Conservation (phyloP, 2,329 filamentous ascomycete species). For the Diplodia intermedia region DNA sequence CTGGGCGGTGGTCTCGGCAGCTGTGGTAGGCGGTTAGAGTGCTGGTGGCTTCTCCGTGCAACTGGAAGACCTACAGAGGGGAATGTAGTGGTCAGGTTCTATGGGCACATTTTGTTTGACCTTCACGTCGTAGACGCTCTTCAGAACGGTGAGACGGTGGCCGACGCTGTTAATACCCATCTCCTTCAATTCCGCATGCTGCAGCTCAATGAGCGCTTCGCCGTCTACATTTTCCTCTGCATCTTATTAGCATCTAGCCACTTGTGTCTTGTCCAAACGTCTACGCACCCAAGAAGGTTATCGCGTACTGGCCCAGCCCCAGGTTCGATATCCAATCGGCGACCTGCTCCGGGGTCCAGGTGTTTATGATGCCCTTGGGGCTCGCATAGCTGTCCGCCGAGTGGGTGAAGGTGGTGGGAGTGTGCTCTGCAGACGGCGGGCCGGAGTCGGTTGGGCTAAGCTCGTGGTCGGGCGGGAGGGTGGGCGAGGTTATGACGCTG, state of each 20-base stretch:
- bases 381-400: conserved; percentile 69
- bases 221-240: conserved; percentile 93
- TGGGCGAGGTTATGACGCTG: conserved; percentile 72
- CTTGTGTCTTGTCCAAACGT: background rate
- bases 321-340: conserved; percentile 85
- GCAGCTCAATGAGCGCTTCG: conserved; percentile 85
- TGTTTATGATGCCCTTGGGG: conserved; percentile 76
- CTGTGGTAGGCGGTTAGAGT: conserved; percentile 54
- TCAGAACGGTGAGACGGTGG: conserved; percentile 91
- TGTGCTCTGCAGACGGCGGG: conserved; percentile 74
- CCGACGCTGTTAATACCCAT: conserved; percentile 94
- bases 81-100: conserved; percentile 92
- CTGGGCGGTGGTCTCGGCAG: conserved; percentile 85
- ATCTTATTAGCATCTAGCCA: conserved; percentile 34
- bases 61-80: conserved; percentile 71
- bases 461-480: conserved; percentile 70
- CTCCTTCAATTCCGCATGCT: conserved; percentile 92
- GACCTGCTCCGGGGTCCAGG: conserved; percentile 86
- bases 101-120: conserved; percentile 89
- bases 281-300: conserved; percentile 78
- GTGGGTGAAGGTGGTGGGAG: conserved; percentile 78
- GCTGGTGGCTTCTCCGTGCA: background rate
- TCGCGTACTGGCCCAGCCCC: conserved; percentile 81
- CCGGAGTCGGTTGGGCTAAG: conserved; percentile 75
- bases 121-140: conserved; percentile 96